Percentiles rank a stretch among this genome's conserved stretches.
Conservation (phyloP, 2,329 filamentous ascomycete species). For the Paraphoma chrysanthemicola region DNA sequence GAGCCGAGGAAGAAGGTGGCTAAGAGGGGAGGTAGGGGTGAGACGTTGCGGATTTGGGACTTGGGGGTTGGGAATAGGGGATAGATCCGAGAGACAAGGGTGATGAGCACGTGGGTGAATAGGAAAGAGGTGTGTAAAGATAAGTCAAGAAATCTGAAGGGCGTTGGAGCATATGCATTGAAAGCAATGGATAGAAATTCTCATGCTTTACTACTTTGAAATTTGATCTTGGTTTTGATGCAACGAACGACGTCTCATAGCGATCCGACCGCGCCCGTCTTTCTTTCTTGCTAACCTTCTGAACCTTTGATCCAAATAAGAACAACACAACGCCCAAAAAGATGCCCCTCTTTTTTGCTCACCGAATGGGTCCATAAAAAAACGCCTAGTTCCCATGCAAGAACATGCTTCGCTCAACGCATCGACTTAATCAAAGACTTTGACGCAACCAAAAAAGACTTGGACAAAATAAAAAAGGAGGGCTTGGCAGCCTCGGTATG, state of each 20-base stretch:
- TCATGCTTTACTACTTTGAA: too few species aligned
- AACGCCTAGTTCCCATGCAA: neutral
- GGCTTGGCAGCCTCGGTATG: neutral
- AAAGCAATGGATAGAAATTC: neutral
- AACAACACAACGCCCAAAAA: too few species aligned
- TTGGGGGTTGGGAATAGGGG: conserved; percentile 28
- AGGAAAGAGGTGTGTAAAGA: neutral
- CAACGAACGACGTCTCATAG: too few species aligned
- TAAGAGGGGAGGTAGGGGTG: conserved; percentile 52
- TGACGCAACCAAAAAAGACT: neutral
- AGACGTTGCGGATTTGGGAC: conserved; percentile 55
- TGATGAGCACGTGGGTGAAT: neutral
- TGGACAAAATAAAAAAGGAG: neutral
- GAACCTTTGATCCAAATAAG: too few species aligned
- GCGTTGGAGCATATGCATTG: neutral
- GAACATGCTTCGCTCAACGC: neutral
- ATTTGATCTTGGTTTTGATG: too few species aligned
- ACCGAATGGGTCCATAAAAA: neutral
- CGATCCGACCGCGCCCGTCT: neutral
- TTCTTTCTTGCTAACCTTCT: neutral
- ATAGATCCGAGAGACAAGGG: neutral
- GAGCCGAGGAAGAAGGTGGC: conserved; percentile 47
- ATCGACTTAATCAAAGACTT: neutral
- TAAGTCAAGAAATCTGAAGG: neutral
- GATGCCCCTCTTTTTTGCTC: too few species aligned